These are phyloP conservation scores for Epichloe typhina DNA, from an alignment of 2,329 filamentous ascomycete genomes.

Conservation along the genomic window DNA sequence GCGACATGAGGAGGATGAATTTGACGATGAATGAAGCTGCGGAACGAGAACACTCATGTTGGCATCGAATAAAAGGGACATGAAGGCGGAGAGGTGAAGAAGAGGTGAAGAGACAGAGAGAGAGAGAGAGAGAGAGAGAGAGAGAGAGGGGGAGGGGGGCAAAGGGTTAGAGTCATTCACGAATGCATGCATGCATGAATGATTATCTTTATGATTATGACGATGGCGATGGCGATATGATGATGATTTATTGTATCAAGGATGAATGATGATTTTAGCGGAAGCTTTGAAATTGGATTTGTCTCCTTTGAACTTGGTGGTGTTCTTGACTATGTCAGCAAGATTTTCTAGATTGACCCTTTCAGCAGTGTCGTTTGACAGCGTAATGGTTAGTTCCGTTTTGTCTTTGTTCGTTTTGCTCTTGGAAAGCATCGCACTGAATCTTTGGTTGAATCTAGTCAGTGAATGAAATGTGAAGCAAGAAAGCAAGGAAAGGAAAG, in stretches of 20 bases:
- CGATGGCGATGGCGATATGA: slow-evolving; percentile 4
- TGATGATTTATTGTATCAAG: slow-evolving; percentile 7
- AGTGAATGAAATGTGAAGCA: neutral
- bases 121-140: too few species aligned
- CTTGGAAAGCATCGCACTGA: slow-evolving; percentile 1
- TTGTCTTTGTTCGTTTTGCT: slow-evolving; percentile 20
- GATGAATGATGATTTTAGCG: slow-evolving; percentile 15
- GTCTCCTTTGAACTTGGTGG: slow-evolving; percentile 19
- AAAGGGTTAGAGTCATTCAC: neutral
- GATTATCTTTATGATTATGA: slow-evolving; percentile 4
- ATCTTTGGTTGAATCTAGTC: neutral
- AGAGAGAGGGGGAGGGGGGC: too few species aligned
- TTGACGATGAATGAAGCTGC: slow-evolving; percentile 4
- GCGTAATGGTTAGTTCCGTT: slow-evolving; percentile 22
- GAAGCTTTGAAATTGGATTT: slow-evolving; percentile 21
- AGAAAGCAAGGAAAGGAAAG: neutral
- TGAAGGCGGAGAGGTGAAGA: too few species aligned
- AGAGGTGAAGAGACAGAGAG: too few species aligned
- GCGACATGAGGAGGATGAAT: slow-evolving; percentile 9
- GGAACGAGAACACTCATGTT: too few species aligned
- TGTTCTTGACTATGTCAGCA: slow-evolving; percentile 18
- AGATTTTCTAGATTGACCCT: slow-evolving; percentile 22
- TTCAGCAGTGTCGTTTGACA: slow-evolving; percentile 16
- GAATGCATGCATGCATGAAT: neutral
- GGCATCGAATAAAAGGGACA: too few species aligned